phyloP scores from a whole-genome alignment of 805 yeast genomes.

The Starmera pachycereana region DNA sequence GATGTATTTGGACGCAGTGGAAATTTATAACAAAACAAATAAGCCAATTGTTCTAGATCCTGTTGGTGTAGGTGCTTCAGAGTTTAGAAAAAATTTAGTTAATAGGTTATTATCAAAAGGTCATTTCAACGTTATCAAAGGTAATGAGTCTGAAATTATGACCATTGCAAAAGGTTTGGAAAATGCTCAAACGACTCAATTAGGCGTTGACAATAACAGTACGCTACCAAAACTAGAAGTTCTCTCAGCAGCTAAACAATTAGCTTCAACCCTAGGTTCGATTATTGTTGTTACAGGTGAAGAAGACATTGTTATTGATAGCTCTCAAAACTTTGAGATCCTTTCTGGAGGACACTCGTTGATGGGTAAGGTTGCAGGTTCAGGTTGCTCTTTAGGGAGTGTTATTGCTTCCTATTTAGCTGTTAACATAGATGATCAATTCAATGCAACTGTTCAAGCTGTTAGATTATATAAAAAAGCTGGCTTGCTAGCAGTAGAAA shows the following conservation, averaged over 20 bases:
- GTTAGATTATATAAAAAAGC: constrained; percentile 10
- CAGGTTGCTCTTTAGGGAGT: constrained; percentile 79
- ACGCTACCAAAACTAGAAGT: constrained; percentile 14
- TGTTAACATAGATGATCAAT: constrained; percentile 9
- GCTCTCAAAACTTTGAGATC: constrained; percentile 25
- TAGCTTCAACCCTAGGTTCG: constrained; percentile 41
- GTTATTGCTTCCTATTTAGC: constrained; percentile 51
- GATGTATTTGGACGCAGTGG: constrained; percentile 40
- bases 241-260: constrained; percentile 31
- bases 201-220: constrained; percentile 56
- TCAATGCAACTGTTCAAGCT: constrained; percentile 8
- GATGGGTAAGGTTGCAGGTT: constrained; percentile 66
- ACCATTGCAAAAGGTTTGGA: constrained; percentile 40
- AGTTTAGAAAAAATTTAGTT: constrained; percentile 40
- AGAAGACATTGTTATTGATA: constrained; percentile 40
- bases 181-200: constrained; percentile 49
- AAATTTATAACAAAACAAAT: constrained; percentile 43
- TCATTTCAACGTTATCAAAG: constrained; percentile 61
- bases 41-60: constrained; percentile 78
- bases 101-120: constrained; percentile 43
- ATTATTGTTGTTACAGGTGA: constrained; percentile 68
- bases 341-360: constrained; percentile 49
- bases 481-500: constrained; percentile 8
- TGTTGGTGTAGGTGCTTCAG: constrained; percentile 85
- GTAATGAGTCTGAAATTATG: constrained; percentile 74